Evolutionary conservation across 2,329 filamentous ascomycete genomes (phyloP).

Genomic region (Elsinoe australis): DNA sequence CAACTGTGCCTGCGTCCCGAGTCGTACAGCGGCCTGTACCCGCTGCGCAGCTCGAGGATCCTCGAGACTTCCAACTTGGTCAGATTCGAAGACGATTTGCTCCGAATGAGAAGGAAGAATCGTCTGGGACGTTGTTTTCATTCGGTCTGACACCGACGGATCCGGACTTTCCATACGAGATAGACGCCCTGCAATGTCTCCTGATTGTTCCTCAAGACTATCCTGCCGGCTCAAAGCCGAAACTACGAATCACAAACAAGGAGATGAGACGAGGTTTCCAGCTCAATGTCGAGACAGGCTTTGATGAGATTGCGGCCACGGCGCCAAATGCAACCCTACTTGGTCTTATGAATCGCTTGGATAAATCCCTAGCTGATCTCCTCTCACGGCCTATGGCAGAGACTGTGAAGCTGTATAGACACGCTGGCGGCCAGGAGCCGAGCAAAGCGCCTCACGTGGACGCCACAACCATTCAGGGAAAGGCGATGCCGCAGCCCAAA

Average conservation of each 20-base stretch:
- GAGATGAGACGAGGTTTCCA: slow-evolving; percentile 65
- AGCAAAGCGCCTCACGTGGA: background rate
- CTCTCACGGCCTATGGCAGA: slow-evolving; percentile 63
- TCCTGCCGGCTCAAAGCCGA: slow-evolving; percentile 49
- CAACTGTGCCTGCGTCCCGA: slow-evolving; percentile 37
- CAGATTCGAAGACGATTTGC: slow-evolving; percentile 63
- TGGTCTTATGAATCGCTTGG: slow-evolving; percentile 59
- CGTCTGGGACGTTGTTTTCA: slow-evolving; percentile 48
- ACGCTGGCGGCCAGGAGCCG: background rate
- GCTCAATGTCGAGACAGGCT: slow-evolving; percentile 69
- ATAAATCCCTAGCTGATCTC: slow-evolving; percentile 63
- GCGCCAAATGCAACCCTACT: slow-evolving; percentile 53
- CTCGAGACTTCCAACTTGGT: slow-evolving; percentile 64
- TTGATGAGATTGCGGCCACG: slow-evolving; percentile 55
- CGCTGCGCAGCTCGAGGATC: slow-evolving; percentile 56
- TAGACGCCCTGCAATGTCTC: slow-evolving; percentile 60
- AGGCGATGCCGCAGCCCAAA: background rate
- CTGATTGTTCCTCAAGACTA: slow-evolving; percentile 58
- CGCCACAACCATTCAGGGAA: too few species aligned
- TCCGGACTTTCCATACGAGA: slow-evolving; percentile 74
- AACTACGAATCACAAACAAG: slow-evolving; percentile 57
- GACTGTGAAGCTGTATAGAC: slow-evolving; percentile 57
- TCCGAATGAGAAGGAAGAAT: slow-evolving; percentile 39
- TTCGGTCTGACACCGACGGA: slow-evolving; percentile 67
- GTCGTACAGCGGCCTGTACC: slow-evolving; percentile 60